phyloP scores from a whole-genome alignment of 2,329 filamentous ascomycete genomes.

The Cytospora chrysosperma region DNA sequence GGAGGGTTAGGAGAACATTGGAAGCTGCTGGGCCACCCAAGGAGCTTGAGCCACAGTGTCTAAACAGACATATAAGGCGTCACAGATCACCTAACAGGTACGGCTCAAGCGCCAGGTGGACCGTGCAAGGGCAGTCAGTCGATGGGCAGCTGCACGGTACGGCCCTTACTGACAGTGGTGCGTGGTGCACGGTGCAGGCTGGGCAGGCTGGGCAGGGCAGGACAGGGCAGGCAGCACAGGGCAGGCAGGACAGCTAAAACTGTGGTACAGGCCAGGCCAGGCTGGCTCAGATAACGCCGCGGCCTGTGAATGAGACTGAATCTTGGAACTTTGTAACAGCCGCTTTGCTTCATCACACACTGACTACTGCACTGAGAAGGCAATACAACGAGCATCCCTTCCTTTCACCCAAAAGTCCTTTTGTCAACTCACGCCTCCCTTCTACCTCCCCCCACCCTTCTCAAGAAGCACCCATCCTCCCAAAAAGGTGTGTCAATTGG shows the following conservation, averaged over 20 bases:
- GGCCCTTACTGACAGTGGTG: too few species aligned
- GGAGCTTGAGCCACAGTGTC: not conserved
- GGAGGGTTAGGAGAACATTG: not conserved
- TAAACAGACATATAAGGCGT: not conserved
- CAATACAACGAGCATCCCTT: not conserved
- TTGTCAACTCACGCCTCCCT: not conserved
- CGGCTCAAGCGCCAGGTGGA: not conserved
- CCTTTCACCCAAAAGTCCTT: not conserved
- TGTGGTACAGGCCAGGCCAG: slow-evolving; percentile 2
- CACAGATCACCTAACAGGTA: too few species aligned
- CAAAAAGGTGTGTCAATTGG: slow-evolving; percentile 5
- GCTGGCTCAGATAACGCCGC: not conserved
- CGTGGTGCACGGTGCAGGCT: not conserved
- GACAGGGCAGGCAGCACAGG: too few species aligned
- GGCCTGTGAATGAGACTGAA: not conserved
- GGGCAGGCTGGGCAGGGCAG: not conserved
- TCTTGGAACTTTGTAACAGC: not conserved
- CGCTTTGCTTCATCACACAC: not conserved
- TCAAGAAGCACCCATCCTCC: not conserved
- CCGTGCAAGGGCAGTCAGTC: not conserved
- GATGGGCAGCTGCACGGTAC: not conserved
- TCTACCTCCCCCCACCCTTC: too few species aligned
- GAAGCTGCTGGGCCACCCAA: not conserved
- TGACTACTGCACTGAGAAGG: not conserved
- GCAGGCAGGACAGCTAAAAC: too few species aligned